Evolutionary conservation across 164 flowering plant species (phyloP).

Genomic region (Magnolia sinica): DNA sequence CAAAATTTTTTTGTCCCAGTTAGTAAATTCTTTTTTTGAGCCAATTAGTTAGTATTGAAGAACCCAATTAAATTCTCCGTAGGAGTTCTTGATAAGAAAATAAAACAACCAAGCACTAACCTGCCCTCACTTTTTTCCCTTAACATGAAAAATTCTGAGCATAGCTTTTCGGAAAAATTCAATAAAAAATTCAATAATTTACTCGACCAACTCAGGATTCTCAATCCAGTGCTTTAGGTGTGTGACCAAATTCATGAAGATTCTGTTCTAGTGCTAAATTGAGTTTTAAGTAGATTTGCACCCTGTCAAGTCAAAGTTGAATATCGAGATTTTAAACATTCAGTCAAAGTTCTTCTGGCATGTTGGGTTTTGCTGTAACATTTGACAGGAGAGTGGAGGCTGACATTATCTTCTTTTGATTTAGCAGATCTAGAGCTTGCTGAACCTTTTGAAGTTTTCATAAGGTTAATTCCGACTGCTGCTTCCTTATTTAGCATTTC

Average conservation of each 20-base stretch:
- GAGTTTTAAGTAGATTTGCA: not conserved
- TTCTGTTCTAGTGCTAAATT: not conserved
- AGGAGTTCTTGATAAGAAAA: too few relatives aligned
- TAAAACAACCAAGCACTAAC: too few relatives aligned
- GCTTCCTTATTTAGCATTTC: constrained; percentile 49
- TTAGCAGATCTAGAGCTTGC: constrained; percentile 38
- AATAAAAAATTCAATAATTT: too few relatives aligned
- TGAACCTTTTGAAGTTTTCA: constrained; percentile 44
- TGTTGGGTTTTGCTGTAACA: too few relatives aligned
- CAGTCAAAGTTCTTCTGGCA: not conserved
- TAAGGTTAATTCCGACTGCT: constrained; percentile 77
- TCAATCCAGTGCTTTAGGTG: not conserved
- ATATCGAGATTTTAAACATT: too few relatives aligned
- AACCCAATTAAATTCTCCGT: too few relatives aligned
- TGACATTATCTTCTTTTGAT: constrained; percentile 6
- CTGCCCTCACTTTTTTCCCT: too few relatives aligned
- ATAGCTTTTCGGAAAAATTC: too few relatives aligned
- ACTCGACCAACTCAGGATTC: not conserved
- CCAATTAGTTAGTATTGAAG: too few relatives aligned
- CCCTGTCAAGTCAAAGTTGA: not conserved
- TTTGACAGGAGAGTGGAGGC: not conserved
- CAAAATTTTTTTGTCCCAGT: too few relatives aligned
- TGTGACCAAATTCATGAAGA: not conserved
- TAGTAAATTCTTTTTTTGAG: too few relatives aligned
- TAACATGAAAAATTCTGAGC: too few relatives aligned